Evolutionary conservation across 306 rosid species (phyloP), one percentile per base, ranked within the genome.

Genomic region (Quercus mongolica): DNA sequence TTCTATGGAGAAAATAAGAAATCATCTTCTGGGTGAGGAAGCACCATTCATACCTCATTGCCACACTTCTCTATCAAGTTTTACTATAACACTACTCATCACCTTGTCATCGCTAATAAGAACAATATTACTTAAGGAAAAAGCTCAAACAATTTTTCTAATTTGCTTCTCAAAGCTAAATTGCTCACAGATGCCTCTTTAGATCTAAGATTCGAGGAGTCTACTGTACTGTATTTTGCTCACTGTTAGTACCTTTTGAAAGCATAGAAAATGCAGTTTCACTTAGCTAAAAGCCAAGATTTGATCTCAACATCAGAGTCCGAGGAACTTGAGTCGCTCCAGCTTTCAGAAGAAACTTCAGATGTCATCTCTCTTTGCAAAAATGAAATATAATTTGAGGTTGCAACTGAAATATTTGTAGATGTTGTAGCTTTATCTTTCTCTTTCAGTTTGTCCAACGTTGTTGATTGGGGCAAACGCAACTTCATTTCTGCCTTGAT

Each of bases 281-380:
- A 19, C 21, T 12, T 19, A 1, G 46, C 18, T 55, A 46, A 38
- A 58, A 20, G 74, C 49, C 25, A 44, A 76, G 52, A 69, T 73
- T 62, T 18, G 76, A 52, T 64, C 11, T 51, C 25, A 21, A 49
- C 71, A 1, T 79, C 83, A 0, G 91, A 89, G 52, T 90, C 92
- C 19, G 93, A 90, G 62, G 87, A 87, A 5, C 79, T 38, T 71
- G 89, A 67, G 59, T 73, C 74, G 65, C 89, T 86, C 1, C 61
- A 4, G 81, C 89, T 86, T 44, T 78, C 90, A 55, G 85, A 80
- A 33, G 91, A 83, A 81, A 77, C 79, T 52, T 85, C 91, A 76
- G 46, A 1, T 31, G 70, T 14, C 75, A 17, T 61, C 56, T 70
- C 74, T 28, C 65, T 81, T 5, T 67, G 86, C 23, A 71, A 67